Evolutionary conservation across 176 grass and related monocot species (phyloP).

Genomic region (Lolium multiflorum): DNA sequence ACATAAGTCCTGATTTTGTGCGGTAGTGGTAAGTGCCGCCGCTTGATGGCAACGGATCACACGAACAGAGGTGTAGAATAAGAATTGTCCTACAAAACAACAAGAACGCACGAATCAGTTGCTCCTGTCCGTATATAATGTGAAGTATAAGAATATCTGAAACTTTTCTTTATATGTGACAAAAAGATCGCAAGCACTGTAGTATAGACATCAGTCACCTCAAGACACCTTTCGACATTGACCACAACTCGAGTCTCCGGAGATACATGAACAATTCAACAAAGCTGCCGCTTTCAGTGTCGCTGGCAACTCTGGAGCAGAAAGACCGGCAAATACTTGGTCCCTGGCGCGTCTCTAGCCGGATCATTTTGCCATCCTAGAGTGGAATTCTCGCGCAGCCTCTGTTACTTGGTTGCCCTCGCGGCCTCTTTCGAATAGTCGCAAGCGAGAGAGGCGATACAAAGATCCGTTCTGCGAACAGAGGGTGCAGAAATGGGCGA

Average conservation of each 20-base stretch:
- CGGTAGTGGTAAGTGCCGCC: not conserved
- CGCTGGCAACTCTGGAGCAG: constrained; percentile 13
- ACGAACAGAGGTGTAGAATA: not conserved
- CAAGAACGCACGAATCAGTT: not conserved
- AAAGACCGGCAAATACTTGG: constrained; percentile 44
- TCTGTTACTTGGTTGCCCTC: not conserved
- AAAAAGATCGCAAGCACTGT: not conserved
- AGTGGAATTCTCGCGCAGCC: not conserved
- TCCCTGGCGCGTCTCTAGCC: not conserved
- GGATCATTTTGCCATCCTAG: not conserved
- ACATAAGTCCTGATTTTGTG: not conserved
- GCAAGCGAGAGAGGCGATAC: not conserved
- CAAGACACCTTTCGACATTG: not conserved
- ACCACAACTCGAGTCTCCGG: not conserved
- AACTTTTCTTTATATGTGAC: not conserved
- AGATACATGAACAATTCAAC: constrained; percentile 20
- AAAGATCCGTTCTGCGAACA: not conserved
- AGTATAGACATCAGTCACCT: not conserved
- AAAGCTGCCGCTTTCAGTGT: constrained; percentile 34
- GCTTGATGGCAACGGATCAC: not conserved
- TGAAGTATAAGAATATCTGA: not conserved
- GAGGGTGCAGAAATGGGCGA: not conserved
- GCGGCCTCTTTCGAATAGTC: not conserved
- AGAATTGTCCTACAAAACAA: not conserved
- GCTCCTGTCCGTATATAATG: not conserved